phyloP scores from a whole-genome alignment of 2,329 filamentous ascomycete species.

The Scedosporium minutisporum region DNA sequence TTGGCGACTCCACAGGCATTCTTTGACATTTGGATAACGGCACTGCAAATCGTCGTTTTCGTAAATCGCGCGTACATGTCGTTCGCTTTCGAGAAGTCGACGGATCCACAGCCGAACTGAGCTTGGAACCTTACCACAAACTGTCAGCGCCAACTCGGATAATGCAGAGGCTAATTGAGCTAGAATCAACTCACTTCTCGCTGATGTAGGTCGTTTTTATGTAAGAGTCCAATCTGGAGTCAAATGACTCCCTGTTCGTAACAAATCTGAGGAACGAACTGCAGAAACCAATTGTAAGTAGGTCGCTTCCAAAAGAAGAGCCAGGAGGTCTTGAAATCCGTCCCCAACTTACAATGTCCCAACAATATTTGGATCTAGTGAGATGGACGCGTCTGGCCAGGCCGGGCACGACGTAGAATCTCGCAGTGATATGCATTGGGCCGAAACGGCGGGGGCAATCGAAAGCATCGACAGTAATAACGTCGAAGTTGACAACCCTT shows the following conservation, averaged over 20 bases:
- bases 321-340: not conserved
- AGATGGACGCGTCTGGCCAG: constrained; percentile 63
- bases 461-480: constrained; percentile 4
- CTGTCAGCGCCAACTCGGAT: not conserved
- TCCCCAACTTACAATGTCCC: constrained; percentile 51
- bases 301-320: not conserved
- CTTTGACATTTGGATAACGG: constrained; percentile 84
- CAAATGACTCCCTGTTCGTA: constrained; percentile 66
- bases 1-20: constrained; percentile 54
- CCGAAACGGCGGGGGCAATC: constrained; percentile 15
- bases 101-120: constrained; percentile 67
- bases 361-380: constrained; percentile 47
- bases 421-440: constrained; percentile 54
- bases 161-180: not conserved
- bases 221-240: constrained; percentile 62
- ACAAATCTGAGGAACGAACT: constrained; percentile 84
- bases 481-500: not conserved
- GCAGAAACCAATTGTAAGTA: constrained; percentile 13
- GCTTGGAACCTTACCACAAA: constrained; percentile 57
- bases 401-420: constrained; percentile 63
- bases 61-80: constrained; percentile 89
- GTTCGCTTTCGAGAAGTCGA: constrained; percentile 70
- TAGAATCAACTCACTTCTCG: constrained; percentile 52
- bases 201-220: constrained; percentile 66
- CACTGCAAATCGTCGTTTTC: constrained; percentile 84